A percentile compares a stretch with the other conserved stretches of the same genome.
phyloP scores from a whole-genome alignment of 768 basidiomycete genomes.

The Polyporus arcularius region DNA sequence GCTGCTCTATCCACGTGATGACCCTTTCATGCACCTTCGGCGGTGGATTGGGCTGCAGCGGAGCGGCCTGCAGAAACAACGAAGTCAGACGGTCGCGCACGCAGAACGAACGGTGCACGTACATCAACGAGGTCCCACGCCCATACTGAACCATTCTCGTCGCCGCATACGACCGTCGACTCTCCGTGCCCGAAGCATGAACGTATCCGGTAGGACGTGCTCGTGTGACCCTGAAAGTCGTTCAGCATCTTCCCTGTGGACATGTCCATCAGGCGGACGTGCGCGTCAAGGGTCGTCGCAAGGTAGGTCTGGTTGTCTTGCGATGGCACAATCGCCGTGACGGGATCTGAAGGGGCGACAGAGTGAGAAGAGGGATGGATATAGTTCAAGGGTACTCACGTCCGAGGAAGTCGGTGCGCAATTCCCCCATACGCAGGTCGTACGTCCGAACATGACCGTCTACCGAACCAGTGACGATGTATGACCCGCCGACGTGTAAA shows the following conservation, averaged over 20 bases:
- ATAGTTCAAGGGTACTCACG: conserved; percentile 51
- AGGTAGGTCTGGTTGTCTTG: conserved; percentile 80
- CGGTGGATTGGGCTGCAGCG: conserved; percentile 71
- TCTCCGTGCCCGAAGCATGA: conserved; percentile 85
- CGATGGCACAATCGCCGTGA: conserved; percentile 81
- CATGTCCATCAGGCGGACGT: conserved; percentile 84
- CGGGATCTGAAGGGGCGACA: conserved; percentile 60
- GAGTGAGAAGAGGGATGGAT: not conserved
- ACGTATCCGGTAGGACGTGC: conserved; percentile 74
- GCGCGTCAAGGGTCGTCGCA: conserved; percentile 81
- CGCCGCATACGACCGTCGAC: conserved; percentile 80
- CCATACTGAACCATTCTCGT: conserved; percentile 89
- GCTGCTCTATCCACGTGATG: conserved; percentile 91
- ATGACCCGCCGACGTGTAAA: conserved; percentile 64
- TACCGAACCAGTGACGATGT: conserved; percentile 80
- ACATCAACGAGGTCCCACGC: conserved; percentile 94
- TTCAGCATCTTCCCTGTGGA: conserved; percentile 82
- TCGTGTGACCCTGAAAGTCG: conserved; percentile 77
- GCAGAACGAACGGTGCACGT: conserved; percentile 36
- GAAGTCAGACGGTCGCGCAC: not conserved
- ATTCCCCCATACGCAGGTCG: conserved; percentile 90
- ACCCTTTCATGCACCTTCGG: conserved; percentile 79
- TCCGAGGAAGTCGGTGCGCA: conserved; percentile 88
- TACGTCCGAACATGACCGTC: conserved; percentile 93
- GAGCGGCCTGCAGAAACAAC: conserved; percentile 54